Conservation (phyloP, 2,329 filamentous ascomycete genomes). For the Alternaria ethzedia region DNA sequence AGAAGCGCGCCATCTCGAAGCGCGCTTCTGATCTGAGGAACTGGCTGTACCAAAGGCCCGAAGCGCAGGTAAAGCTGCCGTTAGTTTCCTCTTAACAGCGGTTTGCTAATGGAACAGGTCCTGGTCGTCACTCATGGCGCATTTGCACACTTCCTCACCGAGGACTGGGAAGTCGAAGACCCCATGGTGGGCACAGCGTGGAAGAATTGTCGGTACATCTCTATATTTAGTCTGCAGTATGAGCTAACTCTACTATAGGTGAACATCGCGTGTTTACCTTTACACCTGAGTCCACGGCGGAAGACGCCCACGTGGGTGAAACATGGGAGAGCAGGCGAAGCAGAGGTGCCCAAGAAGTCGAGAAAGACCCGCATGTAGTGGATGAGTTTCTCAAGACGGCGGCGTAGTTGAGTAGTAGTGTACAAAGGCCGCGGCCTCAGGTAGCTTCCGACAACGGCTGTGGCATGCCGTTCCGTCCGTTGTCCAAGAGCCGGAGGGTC, state of each 20-base stretch:
- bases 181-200: conserved; percentile 41
- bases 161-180: conserved; percentile 67
- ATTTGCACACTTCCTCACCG: conserved; percentile 82
- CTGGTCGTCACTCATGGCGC: conserved; percentile 83
- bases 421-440: background rate
- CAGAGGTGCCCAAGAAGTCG: conserved; percentile 22
- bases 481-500: background rate
- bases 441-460: conserved; percentile 3
- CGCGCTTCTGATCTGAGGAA: conserved; percentile 38
- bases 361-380: conserved; percentile 38
- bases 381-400: conserved; percentile 32
- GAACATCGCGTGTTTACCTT: conserved; percentile 44
- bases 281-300: conserved; percentile 26
- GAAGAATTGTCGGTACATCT: conserved; percentile 34
- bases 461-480: background rate
- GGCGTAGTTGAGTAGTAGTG: conserved; percentile 1
- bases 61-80: conserved; percentile 28
- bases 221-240: background rate
- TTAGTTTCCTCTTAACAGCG: background rate
- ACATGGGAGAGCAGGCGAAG: conserved; percentile 27
- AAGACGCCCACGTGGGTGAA: conserved; percentile 40
- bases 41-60: conserved; percentile 36
- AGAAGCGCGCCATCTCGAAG: conserved; percentile 33
- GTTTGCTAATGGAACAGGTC: conserved; percentile 60
- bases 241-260: conserved; percentile 12